Conservation (phyloP, 2,329 filamentous ascomycete species). For the Colletotrichum costaricense region DNA sequence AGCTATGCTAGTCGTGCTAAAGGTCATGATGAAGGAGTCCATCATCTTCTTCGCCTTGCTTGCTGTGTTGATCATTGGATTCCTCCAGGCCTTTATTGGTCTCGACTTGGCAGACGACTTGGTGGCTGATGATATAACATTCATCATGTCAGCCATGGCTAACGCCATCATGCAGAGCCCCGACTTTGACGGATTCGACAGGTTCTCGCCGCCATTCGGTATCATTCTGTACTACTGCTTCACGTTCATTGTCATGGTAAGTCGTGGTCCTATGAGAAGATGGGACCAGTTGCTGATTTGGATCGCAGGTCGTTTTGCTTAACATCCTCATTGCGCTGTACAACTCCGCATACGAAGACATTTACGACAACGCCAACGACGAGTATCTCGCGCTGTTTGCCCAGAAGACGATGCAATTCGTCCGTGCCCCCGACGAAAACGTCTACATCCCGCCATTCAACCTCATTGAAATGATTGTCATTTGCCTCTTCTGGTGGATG, state of each 20-base stretch:
- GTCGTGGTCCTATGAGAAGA: slow-evolving; percentile 30
- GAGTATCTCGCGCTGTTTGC: slow-evolving; percentile 95
- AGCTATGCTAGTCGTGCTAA: slow-evolving; percentile 96
- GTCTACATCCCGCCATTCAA: slow-evolving; percentile 98
- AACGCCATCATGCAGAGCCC: slow-evolving; percentile 93
- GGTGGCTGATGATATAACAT: slow-evolving; percentile 73
- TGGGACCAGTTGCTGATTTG: not conserved
- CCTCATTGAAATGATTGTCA: slow-evolving; percentile 84
- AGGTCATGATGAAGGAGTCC: slow-evolving; percentile 94
- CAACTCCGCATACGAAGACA: slow-evolving; percentile 95
- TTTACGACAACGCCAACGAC: slow-evolving; percentile 92
- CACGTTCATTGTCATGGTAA: slow-evolving; percentile 95
- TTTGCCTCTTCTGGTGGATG: slow-evolving; percentile 94
- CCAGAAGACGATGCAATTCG: slow-evolving; percentile 96
- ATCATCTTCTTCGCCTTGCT: slow-evolving; percentile 96
- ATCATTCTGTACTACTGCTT: slow-evolving; percentile 97
- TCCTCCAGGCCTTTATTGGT: slow-evolving; percentile 94
- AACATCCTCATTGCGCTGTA: slow-evolving; percentile 98
- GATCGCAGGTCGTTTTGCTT: slow-evolving; percentile 73
- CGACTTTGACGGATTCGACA: slow-evolving; percentile 89
- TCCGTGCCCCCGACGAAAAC: slow-evolving; percentile 96
- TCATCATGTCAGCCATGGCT: slow-evolving; percentile 84
- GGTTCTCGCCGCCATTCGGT: slow-evolving; percentile 92
- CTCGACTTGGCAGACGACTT: slow-evolving; percentile 86
- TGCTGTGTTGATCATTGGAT: slow-evolving; percentile 83